Conservation (phyloP, 345 rosid genomes). For the Eucalyptus victrix region DNA sequence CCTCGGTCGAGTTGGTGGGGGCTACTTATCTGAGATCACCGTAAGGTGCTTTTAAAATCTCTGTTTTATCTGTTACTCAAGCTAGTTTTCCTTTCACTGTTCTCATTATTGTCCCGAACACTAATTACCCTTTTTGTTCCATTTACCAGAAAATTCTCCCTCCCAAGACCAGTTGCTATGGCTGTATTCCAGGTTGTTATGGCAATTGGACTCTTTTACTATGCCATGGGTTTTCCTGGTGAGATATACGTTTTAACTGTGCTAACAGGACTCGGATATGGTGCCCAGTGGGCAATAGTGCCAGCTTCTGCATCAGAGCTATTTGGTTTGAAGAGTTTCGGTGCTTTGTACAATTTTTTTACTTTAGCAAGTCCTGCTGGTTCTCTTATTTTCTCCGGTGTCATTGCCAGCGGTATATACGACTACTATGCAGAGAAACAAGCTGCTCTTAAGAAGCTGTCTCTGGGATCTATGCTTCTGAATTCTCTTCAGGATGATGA, state of each 20-base stretch:
- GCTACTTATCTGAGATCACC: slow-evolving; percentile 74
- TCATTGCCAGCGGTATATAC: slow-evolving; percentile 61
- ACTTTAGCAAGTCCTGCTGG: slow-evolving; percentile 44
- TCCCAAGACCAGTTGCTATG: slow-evolving; percentile 63
- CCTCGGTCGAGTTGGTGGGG: slow-evolving; percentile 87
- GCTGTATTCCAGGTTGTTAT: slow-evolving; percentile 44
- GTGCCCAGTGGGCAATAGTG: slow-evolving; percentile 54
- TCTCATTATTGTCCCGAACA: neutral
- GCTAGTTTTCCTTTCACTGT: neutral
- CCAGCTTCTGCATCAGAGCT: slow-evolving; percentile 63
- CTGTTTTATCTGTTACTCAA: neutral
- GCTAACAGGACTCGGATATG: slow-evolving; percentile 48
- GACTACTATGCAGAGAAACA: slow-evolving; percentile 64
- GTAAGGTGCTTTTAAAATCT: slow-evolving; percentile 27
- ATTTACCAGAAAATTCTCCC: slow-evolving; percentile 29
- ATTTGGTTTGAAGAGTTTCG: slow-evolving; percentile 63
- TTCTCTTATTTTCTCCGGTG: slow-evolving; percentile 65
- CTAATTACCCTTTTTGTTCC: neutral
- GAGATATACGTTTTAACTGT: slow-evolving; percentile 52
- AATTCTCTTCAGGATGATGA: slow-evolving; percentile 5
- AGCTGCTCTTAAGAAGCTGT: slow-evolving; percentile 3
- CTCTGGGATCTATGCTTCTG: neutral
- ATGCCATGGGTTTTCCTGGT: slow-evolving; percentile 46
- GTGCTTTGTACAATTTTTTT: slow-evolving; percentile 64
- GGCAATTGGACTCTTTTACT: slow-evolving; percentile 54